These are phyloP conservation scores for Colletotrichum viniferum DNA, from an alignment of 2,329 filamentous ascomycete species.

Conservation along the genomic window DNA sequence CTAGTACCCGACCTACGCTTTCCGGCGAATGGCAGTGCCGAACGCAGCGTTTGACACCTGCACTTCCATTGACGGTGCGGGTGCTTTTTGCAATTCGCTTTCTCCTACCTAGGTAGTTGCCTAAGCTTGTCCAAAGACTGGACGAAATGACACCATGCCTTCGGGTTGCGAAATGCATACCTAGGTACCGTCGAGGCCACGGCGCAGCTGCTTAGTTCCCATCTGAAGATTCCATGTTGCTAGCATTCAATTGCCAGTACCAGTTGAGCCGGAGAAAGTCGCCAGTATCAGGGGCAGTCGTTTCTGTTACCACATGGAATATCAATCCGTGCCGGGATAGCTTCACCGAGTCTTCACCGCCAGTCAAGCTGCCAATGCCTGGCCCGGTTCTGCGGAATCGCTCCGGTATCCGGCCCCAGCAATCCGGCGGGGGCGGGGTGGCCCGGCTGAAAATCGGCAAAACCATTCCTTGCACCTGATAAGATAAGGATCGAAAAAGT, in stretches of 20 bases:
- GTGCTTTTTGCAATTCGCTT: background rate
- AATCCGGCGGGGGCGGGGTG: background rate
- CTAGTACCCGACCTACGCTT: background rate
- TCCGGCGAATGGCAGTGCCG: background rate
- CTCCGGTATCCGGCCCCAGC: background rate
- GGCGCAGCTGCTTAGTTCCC: background rate
- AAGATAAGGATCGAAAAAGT: conserved; percentile 16
- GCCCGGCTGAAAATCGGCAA: background rate
- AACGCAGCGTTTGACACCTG: background rate
- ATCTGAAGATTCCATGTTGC: background rate
- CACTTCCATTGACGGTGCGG: background rate
- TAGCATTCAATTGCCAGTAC: background rate
- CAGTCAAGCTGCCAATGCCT: background rate
- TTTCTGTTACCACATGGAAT: conserved; percentile 21
- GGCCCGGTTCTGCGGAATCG: background rate
- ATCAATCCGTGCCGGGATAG: background rate
- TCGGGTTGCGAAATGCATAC: background rate
- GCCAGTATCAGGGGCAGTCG: conserved; percentile 1
- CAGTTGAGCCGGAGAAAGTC: background rate
- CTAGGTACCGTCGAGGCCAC: background rate
- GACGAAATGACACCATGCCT: background rate
- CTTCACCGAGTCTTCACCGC: background rate
- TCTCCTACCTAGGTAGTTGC: background rate
- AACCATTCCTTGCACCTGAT: background rate
- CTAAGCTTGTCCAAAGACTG: background rate